A percentile compares a stretch with the other conserved stretches of the same genome.
These are phyloP conservation scores for Brassica juncea DNA, from an alignment of 345 rosid genomes.

Conservation along the genomic window DNA sequence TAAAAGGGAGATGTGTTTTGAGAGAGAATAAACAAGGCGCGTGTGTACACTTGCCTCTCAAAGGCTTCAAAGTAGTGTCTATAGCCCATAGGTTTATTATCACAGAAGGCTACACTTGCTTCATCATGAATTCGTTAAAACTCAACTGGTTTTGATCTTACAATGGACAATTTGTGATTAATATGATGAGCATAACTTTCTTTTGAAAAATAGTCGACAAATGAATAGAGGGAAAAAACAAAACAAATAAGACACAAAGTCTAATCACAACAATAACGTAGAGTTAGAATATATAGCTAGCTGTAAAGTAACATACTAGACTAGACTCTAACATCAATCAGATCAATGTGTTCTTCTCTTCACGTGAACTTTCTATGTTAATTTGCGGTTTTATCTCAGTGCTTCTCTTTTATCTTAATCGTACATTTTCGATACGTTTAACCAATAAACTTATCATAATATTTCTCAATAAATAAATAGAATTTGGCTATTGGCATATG, in stretches of 20 bases:
- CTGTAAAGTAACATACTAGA: neutral
- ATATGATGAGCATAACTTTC: constrained; percentile 1
- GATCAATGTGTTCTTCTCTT: constrained; percentile 10
- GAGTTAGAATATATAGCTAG: neutral
- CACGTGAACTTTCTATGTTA: constrained; percentile 23
- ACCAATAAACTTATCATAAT: too few species aligned
- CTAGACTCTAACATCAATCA: constrained; percentile 7
- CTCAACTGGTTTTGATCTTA: neutral
- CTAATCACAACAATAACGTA: neutral
- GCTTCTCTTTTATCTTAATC: neutral
- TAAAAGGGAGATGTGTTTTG: too few species aligned
- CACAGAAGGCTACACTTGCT: neutral
- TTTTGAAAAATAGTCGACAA: neutral
- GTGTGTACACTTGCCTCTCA: too few species aligned
- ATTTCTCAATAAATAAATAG: too few species aligned
- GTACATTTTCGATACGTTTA: neutral
- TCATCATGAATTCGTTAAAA: neutral
- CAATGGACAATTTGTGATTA: neutral
- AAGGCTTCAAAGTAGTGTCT: too few species aligned
- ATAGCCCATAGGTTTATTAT: neutral
- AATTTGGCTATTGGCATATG: too few species aligned
- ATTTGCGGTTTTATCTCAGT: neutral
- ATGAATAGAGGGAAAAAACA: constrained; percentile 9
- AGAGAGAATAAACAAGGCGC: too few species aligned
- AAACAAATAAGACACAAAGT: neutral